Base-by-base conservation (phyloP, 257 asterid species). In the Petunia secreta region DNA sequence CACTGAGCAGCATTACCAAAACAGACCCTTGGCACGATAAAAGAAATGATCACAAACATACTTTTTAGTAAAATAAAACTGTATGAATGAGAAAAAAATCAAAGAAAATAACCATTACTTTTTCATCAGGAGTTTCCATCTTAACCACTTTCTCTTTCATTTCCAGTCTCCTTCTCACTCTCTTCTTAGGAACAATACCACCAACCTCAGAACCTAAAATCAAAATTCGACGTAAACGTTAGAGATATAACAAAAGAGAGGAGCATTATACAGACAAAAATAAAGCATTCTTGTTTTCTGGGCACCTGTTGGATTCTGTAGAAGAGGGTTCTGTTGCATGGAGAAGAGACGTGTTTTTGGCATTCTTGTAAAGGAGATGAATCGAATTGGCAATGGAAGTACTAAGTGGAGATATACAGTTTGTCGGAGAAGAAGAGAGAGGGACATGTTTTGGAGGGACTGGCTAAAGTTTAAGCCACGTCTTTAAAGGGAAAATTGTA, bases 391-490 rank as follows among this genome's bases (percentile, higher is more conserved):
- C 0, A 71, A 71, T 48, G 77, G 60, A 34, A 34, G 1, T 71
- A 25, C 5, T 2, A 25, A 71, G 77, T 11, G 2, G 55, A 71
- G 41, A 71, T 25, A 0, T 9, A 43, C 43, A 48, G 60, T 48
- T 43, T 48, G 10, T 5, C 59, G 9, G 10, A 71, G 77, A 71
- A 71, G 60, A 71, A 71, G 60, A 71, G 77, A 71, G 77, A 11
- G 6, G 6, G 60, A 71, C 77, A 71, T 71, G 25, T 71, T 48
- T 48, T 48, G 77, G 59, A 69, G 59, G 77, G 77, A 71, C 11
- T 71, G 77, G 77, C 77, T 0, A 10, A 0, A 46, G 44, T 48
- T 71, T 1, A 48, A 71, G 43, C 77, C 77, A 48, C 77, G 77
- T 71, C 43, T 48, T 2, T 43, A 43, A 15, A 4, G 3, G 7